phyloP scores from a whole-genome alignment of 148 eudicot species.

The Mesembryanthemum crystallinum region DNA sequence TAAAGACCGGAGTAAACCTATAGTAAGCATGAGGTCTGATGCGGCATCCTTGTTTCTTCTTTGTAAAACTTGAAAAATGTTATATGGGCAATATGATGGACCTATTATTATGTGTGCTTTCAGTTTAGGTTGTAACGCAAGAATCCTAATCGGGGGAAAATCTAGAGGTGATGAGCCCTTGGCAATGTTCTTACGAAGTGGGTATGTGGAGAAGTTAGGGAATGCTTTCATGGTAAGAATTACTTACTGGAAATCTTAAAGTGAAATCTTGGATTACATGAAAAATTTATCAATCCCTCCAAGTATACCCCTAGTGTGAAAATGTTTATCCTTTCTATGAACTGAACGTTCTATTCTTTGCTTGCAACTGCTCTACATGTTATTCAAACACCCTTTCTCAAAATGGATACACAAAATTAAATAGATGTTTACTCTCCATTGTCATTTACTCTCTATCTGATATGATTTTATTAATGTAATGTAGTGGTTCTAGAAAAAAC shows the following conservation, averaged over 20 bases:
- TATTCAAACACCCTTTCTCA: too few species aligned
- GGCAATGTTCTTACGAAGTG: constrained; percentile 90
- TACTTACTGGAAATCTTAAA: neutral
- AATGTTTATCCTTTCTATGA: neutral
- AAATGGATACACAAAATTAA: too few species aligned
- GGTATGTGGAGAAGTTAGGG: constrained; percentile 84
- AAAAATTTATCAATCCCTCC: neutral
- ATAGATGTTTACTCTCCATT: too few species aligned
- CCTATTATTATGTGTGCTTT: neutral
- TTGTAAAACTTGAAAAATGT: neutral
- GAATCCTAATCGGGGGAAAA: constrained; percentile 95
- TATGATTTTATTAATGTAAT: too few species aligned
- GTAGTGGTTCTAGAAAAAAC: too few species aligned
- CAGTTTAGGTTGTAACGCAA: constrained; percentile 94
- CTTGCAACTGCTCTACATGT: neutral
- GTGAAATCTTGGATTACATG: neutral
- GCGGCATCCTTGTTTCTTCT: constrained; percentile 2
- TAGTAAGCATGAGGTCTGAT: constrained; percentile 82
- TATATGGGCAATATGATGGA: constrained; percentile 5
- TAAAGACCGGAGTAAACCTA: constrained; percentile 89
- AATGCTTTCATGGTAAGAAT: constrained; percentile 85
- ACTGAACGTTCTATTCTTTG: neutral
- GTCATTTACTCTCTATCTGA: too few species aligned
- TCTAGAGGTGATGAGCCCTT: constrained; percentile 69
- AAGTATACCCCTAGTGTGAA: too few species aligned